Evolutionary conservation across 1,139 yeast species (phyloP), one percentile per base, ranked within the genome.

Genomic region (Lodderomyces margitis): DNA sequence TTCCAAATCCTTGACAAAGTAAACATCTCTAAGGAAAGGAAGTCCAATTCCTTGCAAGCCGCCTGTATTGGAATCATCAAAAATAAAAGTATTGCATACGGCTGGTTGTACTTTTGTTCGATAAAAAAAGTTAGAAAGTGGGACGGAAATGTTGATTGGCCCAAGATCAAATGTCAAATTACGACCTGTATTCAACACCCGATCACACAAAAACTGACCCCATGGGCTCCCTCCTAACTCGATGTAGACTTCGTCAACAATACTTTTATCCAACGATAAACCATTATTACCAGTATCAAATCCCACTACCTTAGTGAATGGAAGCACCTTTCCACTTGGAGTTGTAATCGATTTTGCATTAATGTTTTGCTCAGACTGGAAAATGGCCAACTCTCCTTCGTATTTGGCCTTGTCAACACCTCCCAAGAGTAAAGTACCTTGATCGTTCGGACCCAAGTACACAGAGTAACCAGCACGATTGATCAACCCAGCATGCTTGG

Each of bases 11-110:
- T 51, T 54, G 2, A 63, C 68, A 46, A 44, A 50, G 4, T 79
- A 78, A 32, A 64, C 70, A 42, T 64, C 58, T 51, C 75, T 80
- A n/a, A n/a, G n/a, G n/a, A n/a, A n/a, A n/a, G n/a, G n/a, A 14
- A 79, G 74, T 41, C 68, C 69, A 4, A 25, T 4, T 11, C 14
- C 17, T 6, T 4, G 5, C 11, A 21, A 21, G 4, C 21, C 2
- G 16, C 30, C 35, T 20, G n/a, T n/a, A n/a, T n/a, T n/a, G n/a
- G n/a, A n/a, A n/a, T n/a, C n/a, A n/a, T n/a, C n/a, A n/a, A n/a
- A n/a, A 24, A 14, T 19, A 6, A 3, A 14, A 24, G 30, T 12
- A 28, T 24, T n/a, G 30, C 15, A 16, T 21, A 15, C 39, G 28
- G 12, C 15, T 20, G 12, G 25, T 21, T 15, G n/a, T n/a, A n/a